phyloP scores from a whole-genome alignment of 2,329 filamentous ascomycete genomes.

The Ambrosiella beaveri region DNA sequence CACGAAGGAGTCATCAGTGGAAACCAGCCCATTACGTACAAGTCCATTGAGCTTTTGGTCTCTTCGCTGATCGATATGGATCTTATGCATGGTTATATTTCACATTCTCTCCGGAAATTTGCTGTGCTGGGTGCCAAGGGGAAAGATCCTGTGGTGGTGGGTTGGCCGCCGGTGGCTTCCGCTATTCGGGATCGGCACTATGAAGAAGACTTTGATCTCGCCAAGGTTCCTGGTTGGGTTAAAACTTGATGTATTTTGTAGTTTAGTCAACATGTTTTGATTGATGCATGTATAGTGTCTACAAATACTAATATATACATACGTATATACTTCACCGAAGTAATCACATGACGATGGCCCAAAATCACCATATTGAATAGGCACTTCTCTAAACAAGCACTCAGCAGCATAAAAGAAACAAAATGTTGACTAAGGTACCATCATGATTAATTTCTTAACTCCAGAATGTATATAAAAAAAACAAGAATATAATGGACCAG shows the following conservation, averaged over 20 bases:
- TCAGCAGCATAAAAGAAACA: background rate
- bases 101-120: conserved; percentile 58
- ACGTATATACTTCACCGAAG: background rate
- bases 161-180: conserved; percentile 60
- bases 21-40: conserved; percentile 38
- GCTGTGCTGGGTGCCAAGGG: conserved; percentile 65
- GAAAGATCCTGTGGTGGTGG: conserved; percentile 45
- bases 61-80: conserved; percentile 65
- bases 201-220: conserved; percentile 42
- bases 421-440: conserved; percentile 10
- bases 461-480: conserved; percentile 1
- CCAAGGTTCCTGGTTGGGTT: conserved; percentile 62
- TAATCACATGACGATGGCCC: background rate
- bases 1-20: conserved; percentile 47
- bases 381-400: too few species aligned
- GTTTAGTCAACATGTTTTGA: background rate
- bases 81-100: conserved; percentile 68
- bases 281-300: background rate
- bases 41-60: conserved; percentile 62
- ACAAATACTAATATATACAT: background rate
- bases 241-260: conserved; percentile 16
- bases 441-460: conserved; percentile 6
- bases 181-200: conserved; percentile 45
- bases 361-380: too few species aligned
- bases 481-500: conserved; percentile 11